Conservation (phyloP, 192 early-diverging fungal genomes). For the Lunasporangiospora selenospora region DNA sequence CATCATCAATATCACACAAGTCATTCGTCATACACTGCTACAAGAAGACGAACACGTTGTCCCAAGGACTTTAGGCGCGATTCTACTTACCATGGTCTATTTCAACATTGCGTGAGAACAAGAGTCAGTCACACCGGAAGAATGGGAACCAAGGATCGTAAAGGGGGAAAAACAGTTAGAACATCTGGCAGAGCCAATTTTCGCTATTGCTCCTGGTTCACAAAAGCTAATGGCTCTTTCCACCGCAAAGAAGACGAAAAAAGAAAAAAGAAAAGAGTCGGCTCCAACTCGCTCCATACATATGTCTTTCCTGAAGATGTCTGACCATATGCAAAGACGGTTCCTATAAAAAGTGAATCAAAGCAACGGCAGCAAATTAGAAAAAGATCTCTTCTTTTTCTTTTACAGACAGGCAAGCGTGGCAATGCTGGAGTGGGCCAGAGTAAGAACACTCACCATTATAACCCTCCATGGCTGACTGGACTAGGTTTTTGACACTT, state of each 20-base stretch:
- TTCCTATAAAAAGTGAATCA: conserved; percentile 57
- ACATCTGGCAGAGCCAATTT: too few species aligned
- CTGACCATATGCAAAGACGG: conserved; percentile 98
- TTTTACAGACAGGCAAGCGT: not conserved
- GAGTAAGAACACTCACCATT: conserved; percentile 66
- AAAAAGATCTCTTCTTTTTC: not conserved
- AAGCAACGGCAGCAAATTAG: not conserved
- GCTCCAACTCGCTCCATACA: conserved; percentile 41
- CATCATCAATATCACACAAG: too few species aligned
- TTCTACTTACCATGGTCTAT: too few species aligned
- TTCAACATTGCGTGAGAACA: not conserved
- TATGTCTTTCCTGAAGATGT: conserved; percentile 96
- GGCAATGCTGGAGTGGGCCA: not conserved
- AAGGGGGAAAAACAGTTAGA: too few species aligned
- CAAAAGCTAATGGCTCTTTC: not conserved
- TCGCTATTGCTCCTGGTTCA: too few species aligned
- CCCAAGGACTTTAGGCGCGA: too few species aligned
- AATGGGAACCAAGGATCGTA: not conserved
- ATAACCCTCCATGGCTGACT: conserved; percentile 88
- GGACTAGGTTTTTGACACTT: conserved; percentile 50
- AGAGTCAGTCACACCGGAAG: not conserved
- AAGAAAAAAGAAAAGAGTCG: not conserved
- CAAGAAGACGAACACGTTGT: too few species aligned
- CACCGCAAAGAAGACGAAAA: not conserved
- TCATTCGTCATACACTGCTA: too few species aligned